phyloP scores from a whole-genome alignment of 2,329 filamentous ascomycete genomes.

The Xylariales sp. region DNA sequence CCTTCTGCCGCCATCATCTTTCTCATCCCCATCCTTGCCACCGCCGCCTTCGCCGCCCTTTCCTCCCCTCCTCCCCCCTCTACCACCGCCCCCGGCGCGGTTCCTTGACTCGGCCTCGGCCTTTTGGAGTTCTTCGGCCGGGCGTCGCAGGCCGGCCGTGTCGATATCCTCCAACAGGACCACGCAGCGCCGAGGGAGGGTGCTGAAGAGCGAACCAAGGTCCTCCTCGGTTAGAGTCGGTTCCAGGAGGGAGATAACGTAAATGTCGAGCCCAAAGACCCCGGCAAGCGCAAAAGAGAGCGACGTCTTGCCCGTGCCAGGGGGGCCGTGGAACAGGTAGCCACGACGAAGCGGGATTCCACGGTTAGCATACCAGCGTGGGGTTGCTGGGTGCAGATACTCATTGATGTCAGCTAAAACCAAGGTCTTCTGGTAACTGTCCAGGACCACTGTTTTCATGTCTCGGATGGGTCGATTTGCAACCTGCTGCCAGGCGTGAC shows the following conservation, averaged over 20 bases:
- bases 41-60: conserved; percentile 10
- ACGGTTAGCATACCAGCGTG: conserved; percentile 68
- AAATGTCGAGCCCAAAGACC: conserved; percentile 62
- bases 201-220: conserved; percentile 53
- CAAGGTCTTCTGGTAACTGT: conserved; percentile 59
- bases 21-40: conserved; percentile 13
- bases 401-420: conserved; percentile 72
- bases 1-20: conserved; percentile 7
- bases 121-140: conserved; percentile 22
- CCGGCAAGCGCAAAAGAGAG: conserved; percentile 63
- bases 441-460: conserved; percentile 72
- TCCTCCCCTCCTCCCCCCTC: too few species aligned
- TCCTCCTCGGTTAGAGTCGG: conserved; percentile 58
- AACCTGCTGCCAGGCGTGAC: conserved; percentile 50
- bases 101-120: conserved; percentile 15
- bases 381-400: conserved; percentile 67
- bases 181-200: conserved; percentile 58
- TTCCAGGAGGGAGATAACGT: conserved; percentile 58
- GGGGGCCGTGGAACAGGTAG: conserved; percentile 73
- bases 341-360: conserved; percentile 74
- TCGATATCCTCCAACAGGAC: conserved; percentile 69
- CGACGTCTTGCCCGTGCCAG: conserved; percentile 69
- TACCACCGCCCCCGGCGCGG: too few species aligned
- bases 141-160: conserved; percentile 53
- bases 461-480: conserved; percentile 62